Evolutionary conservation across 208 protist species (phyloP), one percentile per base, ranked within the genome.

Genomic region (Phytomonas francai): DNA sequence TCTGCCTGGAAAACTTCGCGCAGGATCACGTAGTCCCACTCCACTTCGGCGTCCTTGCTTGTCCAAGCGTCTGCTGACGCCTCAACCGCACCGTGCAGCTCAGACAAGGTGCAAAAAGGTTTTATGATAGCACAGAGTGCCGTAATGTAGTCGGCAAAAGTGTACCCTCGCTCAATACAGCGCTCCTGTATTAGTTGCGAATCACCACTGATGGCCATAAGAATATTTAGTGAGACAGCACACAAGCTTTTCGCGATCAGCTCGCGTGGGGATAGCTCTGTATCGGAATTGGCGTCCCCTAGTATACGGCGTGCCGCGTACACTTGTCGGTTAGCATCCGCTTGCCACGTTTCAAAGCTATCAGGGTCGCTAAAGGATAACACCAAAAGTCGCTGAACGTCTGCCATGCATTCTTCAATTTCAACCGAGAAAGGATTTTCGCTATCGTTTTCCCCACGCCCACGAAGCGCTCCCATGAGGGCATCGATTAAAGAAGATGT

Each of bases 151-250:
- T 89, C 79, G 16, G 80, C 67, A 25, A 86, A 70, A 32, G 76
- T 76, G n/a, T 85, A 76, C 29, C 79, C 59, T 32, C 77, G 68
- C 14, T 80, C 66, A 34, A 61, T 28, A 61, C 89, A 95, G 25
- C 74, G 77, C 39, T 85, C 34, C 31, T 73, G 64, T 57, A 95
- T 66, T 60, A 76, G 45, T 51, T 36, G 54, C 5, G 78, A 81
- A 59, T 95, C 89, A 5, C 87, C 81, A 67, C 77, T 92, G 33
- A 86, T 79, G 71, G 91, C 79, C 8, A 92, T 58, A 28, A 95
- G 74, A 14, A 93, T 36, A 68, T 90, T 78, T 25, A 88, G 32
- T 61, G 74, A 85, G 28, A 85, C 72, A 6, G 71, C 71, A 42
- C 81, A 85, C n/a, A 92, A 62, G 39, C 85, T 73, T 42, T 78